A percentile compares a stretch with the other conserved stretches of the same genome.
Conservation (phyloP, 2,329 filamentous ascomycete species). For the Geosmithia morbida region DNA sequence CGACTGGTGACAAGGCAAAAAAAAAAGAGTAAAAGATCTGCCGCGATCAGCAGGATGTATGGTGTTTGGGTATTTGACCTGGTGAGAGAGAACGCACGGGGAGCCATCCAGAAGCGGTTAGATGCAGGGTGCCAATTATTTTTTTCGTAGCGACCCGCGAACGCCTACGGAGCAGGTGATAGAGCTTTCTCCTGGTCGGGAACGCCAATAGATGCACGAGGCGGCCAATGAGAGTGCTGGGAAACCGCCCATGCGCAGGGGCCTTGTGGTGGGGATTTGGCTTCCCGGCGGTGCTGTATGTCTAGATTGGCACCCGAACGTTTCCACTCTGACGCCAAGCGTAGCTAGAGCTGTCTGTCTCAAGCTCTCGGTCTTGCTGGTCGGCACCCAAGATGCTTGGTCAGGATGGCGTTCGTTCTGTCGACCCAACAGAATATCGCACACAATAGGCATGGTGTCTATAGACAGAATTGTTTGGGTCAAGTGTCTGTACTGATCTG, state of each 20-base stretch:
- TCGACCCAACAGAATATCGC: not conserved
- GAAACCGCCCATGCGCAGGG: not conserved
- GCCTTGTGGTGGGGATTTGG: not conserved
- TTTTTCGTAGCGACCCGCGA: not conserved
- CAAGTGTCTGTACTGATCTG: too few species aligned
- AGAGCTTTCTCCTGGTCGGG: not conserved
- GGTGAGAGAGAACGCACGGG: not conserved
- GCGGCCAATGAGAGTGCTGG: not conserved
- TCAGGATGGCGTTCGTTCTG: not conserved
- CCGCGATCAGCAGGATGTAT: not conserved
- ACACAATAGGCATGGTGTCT: too few species aligned
- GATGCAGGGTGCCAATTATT: not conserved
- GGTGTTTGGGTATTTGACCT: not conserved
- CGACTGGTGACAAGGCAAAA: not conserved
- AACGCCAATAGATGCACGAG: not conserved
- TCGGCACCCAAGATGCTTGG: not conserved
- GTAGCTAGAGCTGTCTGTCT: not conserved
- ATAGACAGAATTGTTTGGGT: too few species aligned
- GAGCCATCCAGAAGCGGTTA: not conserved
- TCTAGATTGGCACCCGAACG: not conserved
- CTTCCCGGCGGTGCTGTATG: not conserved
- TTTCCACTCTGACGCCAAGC: not conserved
- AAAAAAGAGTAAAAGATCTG: not conserved
- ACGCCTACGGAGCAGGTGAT: not conserved
- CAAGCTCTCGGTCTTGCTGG: not conserved